A percentile compares a stretch with the other conserved stretches of the same genome.
These are phyloP conservation scores for Neonectria ditissima DNA, from an alignment of 2,329 filamentous ascomycete species.

Conservation along the genomic window DNA sequence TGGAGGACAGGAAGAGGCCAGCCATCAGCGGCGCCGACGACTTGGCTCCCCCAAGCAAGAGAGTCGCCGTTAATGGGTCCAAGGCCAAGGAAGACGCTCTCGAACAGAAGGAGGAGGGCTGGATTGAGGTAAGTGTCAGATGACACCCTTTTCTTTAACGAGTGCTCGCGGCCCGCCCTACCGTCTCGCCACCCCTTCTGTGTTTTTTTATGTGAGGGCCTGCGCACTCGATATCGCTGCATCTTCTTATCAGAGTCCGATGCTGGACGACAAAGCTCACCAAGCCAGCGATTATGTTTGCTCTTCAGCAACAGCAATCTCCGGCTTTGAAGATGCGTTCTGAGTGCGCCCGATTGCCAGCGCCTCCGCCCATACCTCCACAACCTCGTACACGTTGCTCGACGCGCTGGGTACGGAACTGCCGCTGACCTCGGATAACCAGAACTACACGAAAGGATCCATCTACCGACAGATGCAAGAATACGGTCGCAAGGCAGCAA, in stretches of 20 bases:
- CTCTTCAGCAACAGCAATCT: constrained; percentile 47
- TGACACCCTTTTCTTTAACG: constrained; percentile 44
- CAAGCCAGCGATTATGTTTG: constrained; percentile 53
- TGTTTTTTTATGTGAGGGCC: constrained; percentile 26
- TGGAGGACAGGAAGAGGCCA: constrained; percentile 99
- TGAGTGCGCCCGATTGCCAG: constrained; percentile 36
- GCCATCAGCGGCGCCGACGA: constrained; percentile 84
- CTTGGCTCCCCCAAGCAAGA: constrained; percentile 88
- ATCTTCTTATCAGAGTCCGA: constrained; percentile 44
- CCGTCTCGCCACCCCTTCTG: constrained; percentile 19
- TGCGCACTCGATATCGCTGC: constrained; percentile 38
- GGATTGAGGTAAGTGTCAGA: constrained; percentile 73
- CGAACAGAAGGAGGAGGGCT: constrained; percentile 69
- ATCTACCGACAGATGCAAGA: constrained; percentile 98
- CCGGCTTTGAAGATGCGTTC: constrained; percentile 43
- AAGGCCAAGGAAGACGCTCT: constrained; percentile 66
- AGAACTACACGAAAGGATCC: constrained; percentile 79
- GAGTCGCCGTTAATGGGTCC: constrained; percentile 87
- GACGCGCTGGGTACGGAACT: constrained; percentile 33
- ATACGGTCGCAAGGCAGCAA: constrained; percentile 90
- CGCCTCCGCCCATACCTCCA: constrained; percentile 36
- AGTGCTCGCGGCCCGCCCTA: constrained; percentile 29
- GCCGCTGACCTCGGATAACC: constrained; percentile 43
- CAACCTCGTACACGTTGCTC: constrained; percentile 37
- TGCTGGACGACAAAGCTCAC: constrained; percentile 52